Evolutionary conservation across 2,329 filamentous ascomycete genomes (phyloP).

Genomic region (Onygenales sp.): DNA sequence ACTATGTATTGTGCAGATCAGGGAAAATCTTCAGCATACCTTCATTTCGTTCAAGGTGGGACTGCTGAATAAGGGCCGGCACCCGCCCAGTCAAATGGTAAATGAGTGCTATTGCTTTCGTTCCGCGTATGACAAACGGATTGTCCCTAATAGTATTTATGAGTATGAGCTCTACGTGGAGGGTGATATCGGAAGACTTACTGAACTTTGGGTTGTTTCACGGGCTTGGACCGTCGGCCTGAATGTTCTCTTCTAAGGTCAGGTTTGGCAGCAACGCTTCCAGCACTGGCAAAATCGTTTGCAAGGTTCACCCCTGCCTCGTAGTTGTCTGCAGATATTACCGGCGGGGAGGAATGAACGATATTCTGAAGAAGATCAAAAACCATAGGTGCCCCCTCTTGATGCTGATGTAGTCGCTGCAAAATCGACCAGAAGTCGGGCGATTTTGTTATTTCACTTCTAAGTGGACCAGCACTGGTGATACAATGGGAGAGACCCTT

Average conservation of each 20-base stretch:
- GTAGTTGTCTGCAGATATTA: slow-evolving; percentile 92
- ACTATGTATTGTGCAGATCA: slow-evolving; percentile 10
- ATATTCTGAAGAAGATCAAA: slow-evolving; percentile 81
- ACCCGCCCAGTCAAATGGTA: slow-evolving; percentile 74
- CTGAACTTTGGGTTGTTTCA: slow-evolving; percentile 46
- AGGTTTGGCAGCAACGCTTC: slow-evolving; percentile 58
- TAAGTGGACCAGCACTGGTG: slow-evolving; percentile 63
- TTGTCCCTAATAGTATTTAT: slow-evolving; percentile 45
- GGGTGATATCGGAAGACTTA: slow-evolving; percentile 26
- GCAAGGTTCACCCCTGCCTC: slow-evolving; percentile 75
- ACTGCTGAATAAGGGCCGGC: slow-evolving; percentile 80
- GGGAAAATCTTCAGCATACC: slow-evolving; percentile 39
- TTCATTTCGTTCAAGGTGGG: slow-evolving; percentile 79
- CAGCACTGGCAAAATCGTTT: slow-evolving; percentile 81
- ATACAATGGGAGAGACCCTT: slow-evolving; percentile 75
- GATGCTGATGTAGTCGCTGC: slow-evolving; percentile 59
- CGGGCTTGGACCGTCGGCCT: slow-evolving; percentile 42
- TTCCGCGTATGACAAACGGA: slow-evolving; percentile 64
- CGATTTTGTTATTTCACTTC: slow-evolving; percentile 89
- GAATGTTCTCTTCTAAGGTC: slow-evolving; percentile 59
- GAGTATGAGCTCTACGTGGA: slow-evolving; percentile 9
- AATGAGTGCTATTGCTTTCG: slow-evolving; percentile 71
- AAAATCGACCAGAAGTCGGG: slow-evolving; percentile 96
- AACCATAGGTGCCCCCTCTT: slow-evolving; percentile 64
- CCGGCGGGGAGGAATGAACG: slow-evolving; percentile 60